Evolutionary conservation across 2,329 filamentous ascomycete genomes (phyloP), one percentile per base, ranked within the genome.

Genomic region (Venturia asperata): DNA sequence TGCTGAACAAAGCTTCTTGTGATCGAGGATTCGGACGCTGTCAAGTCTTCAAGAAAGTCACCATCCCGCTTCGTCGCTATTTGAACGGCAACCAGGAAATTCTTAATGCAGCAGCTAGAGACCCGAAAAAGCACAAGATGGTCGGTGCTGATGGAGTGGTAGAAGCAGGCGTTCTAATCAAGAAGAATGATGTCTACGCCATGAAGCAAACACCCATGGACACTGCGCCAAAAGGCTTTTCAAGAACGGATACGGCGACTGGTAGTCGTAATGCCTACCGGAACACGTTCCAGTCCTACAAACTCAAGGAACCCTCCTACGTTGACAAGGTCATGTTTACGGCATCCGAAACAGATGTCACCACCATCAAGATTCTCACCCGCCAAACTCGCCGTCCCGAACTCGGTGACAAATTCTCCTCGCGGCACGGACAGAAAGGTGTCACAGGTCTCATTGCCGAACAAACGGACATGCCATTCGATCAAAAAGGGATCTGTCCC

Each of bases 321-420:
- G 91, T 97, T 65, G 93, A 99, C 81, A 97, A 97, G 79, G 91
- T 97, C 65, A 90, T 97, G 86, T 83, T 97, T 64, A 94, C 92
- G 0, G 87, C 90, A 68, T 96, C 90, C 27, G 93, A 97, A 73
- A 87, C 87, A 67, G 92, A 96, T 68, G 90, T 86, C 10, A 88
- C 88, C 24, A 84, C 97, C 61, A 85, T 97, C 81, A 99, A 99
- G 77, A 88, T 97, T 17, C 90, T 97, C 73, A 96, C 92, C 0
- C 84, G 95, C n/a, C 95, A 99, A 76, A 99, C 95, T 0, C 87
- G 95, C 52, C 86, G 92, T 5, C 94, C 94, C 0, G 95, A 99
- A 75, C 84, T 99, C 3, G 94, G 94, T 64, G 94, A 99, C 83
- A 99, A 99, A 75, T 99, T 99, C 78, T 97, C 92, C 0, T 99